These are phyloP conservation scores for Murraya koenigii DNA, from an alignment of 345 rosid genomes.

Conservation along the genomic window DNA sequence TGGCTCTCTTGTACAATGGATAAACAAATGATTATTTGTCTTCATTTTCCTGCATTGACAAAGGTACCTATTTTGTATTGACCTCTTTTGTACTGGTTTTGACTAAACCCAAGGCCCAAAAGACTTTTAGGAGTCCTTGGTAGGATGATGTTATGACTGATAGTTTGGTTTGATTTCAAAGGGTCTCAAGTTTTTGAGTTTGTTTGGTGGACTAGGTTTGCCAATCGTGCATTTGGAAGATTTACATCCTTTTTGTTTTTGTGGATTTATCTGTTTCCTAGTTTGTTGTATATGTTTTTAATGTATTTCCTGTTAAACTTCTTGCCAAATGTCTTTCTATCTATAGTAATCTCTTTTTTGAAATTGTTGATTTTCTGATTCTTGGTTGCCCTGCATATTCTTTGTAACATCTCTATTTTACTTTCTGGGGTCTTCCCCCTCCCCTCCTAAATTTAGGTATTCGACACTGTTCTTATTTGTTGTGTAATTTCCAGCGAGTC, in stretches of 20 bases:
- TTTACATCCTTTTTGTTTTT: neutral
- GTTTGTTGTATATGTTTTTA: neutral
- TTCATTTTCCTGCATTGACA: neutral
- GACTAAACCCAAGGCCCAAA: neutral
- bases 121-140: neutral
- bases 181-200: neutral
- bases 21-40: neutral
- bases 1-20: neutral
- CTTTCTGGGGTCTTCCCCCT: neutral
- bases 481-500: constrained; percentile 54
- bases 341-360: neutral
- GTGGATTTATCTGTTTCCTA: neutral
- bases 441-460: neutral
- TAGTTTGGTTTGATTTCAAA: neutral
- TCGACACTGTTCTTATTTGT: constrained; percentile 18
- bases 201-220: neutral
- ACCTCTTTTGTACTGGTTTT: neutral
- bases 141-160: neutral
- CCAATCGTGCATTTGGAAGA: neutral
- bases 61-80: neutral
- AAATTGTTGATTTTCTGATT: neutral
- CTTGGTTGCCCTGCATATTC: neutral
- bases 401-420: neutral
- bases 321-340: neutral
- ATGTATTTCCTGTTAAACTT: neutral